These are phyloP conservation scores for Boletus pseudo-olivaceus DNA, from an alignment of 768 basidiomycete genomes.

Conservation along the genomic window DNA sequence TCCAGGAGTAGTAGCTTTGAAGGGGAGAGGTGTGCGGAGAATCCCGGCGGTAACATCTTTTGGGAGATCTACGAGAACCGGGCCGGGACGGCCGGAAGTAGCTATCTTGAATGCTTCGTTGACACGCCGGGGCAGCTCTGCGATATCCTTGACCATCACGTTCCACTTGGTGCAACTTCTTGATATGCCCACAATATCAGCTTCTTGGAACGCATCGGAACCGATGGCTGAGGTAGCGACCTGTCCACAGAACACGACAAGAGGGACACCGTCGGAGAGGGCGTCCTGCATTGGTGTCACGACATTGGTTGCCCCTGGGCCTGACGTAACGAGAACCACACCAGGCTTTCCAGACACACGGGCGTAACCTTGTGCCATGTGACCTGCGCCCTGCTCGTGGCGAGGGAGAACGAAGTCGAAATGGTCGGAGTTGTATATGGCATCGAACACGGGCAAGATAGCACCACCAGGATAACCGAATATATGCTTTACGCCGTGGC, in stretches of 20 bases:
- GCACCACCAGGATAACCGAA: conserved; percentile 99
- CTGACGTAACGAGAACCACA: conserved; percentile 96
- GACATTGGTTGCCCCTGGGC: conserved; percentile 97
- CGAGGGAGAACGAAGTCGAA: conserved; percentile 95
- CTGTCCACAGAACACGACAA: conserved; percentile 95
- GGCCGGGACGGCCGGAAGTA: conserved; percentile 93
- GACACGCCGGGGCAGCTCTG: conserved; percentile 91
- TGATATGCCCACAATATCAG: conserved; percentile 94
- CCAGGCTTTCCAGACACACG: conserved; percentile 97
- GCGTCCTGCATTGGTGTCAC: conserved; percentile 99
- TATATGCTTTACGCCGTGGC: conserved; percentile 92
- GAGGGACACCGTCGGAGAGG: conserved; percentile 86
- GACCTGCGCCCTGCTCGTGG: conserved; percentile 97
- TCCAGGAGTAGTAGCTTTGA: conserved; percentile 83
- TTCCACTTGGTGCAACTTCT: conserved; percentile 99
- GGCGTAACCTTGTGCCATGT: conserved; percentile 99
- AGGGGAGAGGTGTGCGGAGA: conserved; percentile 78
- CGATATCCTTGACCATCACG: conserved; percentile 97
- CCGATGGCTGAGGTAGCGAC: conserved; percentile 99
- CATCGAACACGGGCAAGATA: conserved; percentile 99
- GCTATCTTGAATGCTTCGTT: conserved; percentile 99
- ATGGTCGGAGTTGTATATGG: conserved; percentile 93
- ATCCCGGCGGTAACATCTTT: conserved; percentile 97
- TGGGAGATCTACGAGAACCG: conserved; percentile 97
- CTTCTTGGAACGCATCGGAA: conserved; percentile 99